Percentiles rank a stretch among this genome's conserved stretches.
phyloP scores from a whole-genome alignment of 768 basidiomycete species.

The Lactifluus subvellereus region DNA sequence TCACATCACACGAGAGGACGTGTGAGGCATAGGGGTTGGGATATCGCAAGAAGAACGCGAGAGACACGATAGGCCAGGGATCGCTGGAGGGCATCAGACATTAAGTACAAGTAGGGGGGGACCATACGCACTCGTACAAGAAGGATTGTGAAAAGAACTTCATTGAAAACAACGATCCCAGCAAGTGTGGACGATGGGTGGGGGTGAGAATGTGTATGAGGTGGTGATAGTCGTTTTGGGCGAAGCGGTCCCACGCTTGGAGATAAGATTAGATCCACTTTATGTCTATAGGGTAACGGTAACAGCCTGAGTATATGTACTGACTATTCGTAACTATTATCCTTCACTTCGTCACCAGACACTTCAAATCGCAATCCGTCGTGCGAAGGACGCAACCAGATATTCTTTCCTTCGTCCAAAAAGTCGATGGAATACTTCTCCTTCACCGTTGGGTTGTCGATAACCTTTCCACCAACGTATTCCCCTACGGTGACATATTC shows the following conservation, averaged over 20 bases:
- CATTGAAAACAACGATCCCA: constrained; percentile 41
- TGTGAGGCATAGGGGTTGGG: constrained; percentile 94
- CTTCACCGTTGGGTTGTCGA: constrained; percentile 28
- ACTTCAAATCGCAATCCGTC: constrained; percentile 64
- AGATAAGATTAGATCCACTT: constrained; percentile 7
- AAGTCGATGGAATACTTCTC: constrained; percentile 42
- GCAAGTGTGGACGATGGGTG: neutral
- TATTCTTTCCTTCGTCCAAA: constrained; percentile 41
- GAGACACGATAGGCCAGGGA: constrained; percentile 87
- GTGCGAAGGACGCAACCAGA: constrained; percentile 68
- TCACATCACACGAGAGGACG: constrained; percentile 92
- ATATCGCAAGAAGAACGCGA: constrained; percentile 93
- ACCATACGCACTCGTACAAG: constrained; percentile 46
- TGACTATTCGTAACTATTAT: constrained; percentile 43
- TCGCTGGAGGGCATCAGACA: constrained; percentile 48
- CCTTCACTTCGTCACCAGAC: constrained; percentile 38
- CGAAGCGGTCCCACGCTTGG: neutral
- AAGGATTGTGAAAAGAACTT: constrained; percentile 52
- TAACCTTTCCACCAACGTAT: constrained; percentile 37
- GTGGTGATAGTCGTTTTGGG: neutral
- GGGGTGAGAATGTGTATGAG: neutral
- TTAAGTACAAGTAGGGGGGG: neutral
- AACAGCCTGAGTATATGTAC: neutral
- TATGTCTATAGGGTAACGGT: too few relatives aligned
- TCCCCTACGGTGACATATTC: constrained; percentile 66